Base-by-base conservation (phyloP, 768 basidiomycete genomes). In the Boletus speciosus region DNA sequence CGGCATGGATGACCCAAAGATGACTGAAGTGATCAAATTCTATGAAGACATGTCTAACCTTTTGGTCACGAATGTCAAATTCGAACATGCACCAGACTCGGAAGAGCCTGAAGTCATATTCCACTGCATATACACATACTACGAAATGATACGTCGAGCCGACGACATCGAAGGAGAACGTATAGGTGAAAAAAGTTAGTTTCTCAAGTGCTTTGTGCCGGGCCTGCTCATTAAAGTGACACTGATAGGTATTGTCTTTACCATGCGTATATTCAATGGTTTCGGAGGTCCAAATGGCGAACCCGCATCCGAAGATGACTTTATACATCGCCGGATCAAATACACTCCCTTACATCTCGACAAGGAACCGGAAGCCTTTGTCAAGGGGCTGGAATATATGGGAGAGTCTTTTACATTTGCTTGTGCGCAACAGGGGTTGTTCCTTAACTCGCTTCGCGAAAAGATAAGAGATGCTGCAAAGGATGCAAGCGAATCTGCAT, bases 21-120 rank as follows among this genome's bases (percentile, higher is more conserved):
- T 82, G 59, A 71, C 74, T 4, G 74, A 78, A 62, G 78, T 86
- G 40, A 78, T 93, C 61, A 77, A 76, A 47, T 81, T 95, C 56
- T 96, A 96, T 66, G 91, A 94, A 68, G 91, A 94, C 62, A 70
- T 92, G 58, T 92, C 90, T 1, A 90, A 93, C 61, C 72, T 95
- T 23, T 76, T 90, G 37, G 78, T 95, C 23, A 75, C 81, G 4
- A 80, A 76, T 48, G 61, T 90, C 66, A 85, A 83, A 62, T 68
- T 76, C 49, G 76, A 75, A 69, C 68, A 53, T 35, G 19, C 48
- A 37, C 25, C 57, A 36, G 49, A 49, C 53, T 64, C 59, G 11
- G 62, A 64, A 43, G 68, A 70, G 38, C 47, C 59, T 8, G 86
- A 90, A 16, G 83, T 90, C 52, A 78, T 82, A 72, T 69, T 74